These are phyloP conservation scores for Pseudogymnoascus verrucosus DNA, from an alignment of 2,329 filamentous ascomycete species.

Conservation along the genomic window DNA sequence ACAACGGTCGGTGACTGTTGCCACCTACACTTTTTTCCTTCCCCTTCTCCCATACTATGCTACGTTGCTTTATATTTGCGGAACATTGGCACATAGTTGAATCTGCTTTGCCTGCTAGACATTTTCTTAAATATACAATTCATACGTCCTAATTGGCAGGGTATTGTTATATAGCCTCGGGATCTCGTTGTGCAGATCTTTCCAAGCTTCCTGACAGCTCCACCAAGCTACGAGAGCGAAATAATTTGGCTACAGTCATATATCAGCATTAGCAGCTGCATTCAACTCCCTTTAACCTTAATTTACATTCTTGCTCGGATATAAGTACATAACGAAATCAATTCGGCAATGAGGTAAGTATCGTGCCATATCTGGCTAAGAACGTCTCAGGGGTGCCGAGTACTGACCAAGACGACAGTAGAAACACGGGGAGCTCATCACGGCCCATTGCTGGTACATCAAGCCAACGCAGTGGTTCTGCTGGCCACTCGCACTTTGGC, in stretches of 20 bases:
- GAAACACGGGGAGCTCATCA: background rate
- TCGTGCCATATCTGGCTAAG: background rate
- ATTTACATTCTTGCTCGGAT: background rate
- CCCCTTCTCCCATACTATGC: background rate
- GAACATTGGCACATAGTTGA: background rate
- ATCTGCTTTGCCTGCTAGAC: background rate
- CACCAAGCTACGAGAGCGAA: background rate
- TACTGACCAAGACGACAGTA: background rate
- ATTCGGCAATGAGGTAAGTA: background rate
- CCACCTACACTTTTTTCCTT: background rate
- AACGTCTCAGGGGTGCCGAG: no score
- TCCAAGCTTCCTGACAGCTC: background rate
- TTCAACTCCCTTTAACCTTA: background rate
- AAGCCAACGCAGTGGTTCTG: slow-evolving; percentile 14
- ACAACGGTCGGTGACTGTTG: background rate
- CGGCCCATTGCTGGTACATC: background rate
- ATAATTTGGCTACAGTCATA: background rate
- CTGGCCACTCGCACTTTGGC: slow-evolving; percentile 29
- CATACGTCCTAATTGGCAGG: background rate
- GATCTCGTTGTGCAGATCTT: background rate
- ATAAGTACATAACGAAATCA: background rate
- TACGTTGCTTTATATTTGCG: background rate
- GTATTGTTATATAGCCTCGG: background rate
- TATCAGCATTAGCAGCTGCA: background rate
- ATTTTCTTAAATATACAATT: background rate